Conservation (phyloP, 306 rosid genomes). For the Pueraria montana region DNA sequence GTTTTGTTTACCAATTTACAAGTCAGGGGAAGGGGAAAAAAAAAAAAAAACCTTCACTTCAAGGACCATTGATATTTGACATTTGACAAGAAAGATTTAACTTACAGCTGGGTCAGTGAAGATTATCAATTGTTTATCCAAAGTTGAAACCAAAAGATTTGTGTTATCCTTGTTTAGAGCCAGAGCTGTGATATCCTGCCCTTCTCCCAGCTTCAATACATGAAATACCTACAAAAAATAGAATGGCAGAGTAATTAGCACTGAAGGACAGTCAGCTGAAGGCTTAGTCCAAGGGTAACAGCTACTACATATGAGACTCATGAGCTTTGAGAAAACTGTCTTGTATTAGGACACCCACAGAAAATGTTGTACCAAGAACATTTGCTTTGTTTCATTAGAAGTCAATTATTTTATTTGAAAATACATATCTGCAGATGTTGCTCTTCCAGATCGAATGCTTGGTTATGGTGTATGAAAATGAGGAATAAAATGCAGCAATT, state of each 20-base stretch:
- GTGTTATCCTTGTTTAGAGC: constrained; percentile 88
- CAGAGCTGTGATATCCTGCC: constrained; percentile 89
- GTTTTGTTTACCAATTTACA: constrained; percentile 28
- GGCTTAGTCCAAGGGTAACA: constrained; percentile 24
- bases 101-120: constrained; percentile 97
- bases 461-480: constrained; percentile 24
- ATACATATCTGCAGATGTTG: constrained; percentile 24
- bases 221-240: constrained; percentile 76
- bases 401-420: constrained; percentile 38
- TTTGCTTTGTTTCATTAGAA: background rate
- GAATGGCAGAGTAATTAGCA: constrained; percentile 25
- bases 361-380: constrained; percentile 8
- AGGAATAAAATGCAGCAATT: constrained; percentile 42
- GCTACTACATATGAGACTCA: background rate
- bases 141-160: constrained; percentile 93
- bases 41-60: background rate
- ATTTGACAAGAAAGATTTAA: constrained; percentile 42
- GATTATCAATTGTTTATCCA: constrained; percentile 81
- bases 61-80: constrained; percentile 11
- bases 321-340: constrained; percentile 2
- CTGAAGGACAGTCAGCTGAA: constrained; percentile 14
- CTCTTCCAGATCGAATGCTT: constrained; percentile 27
- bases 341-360: background rate
- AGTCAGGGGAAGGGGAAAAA: background rate
- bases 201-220: constrained; percentile 72